Evolutionary conservation across 345 rosid genomes (phyloP), one percentile per base, ranked within the genome.

Genomic region (Citrus sinensis): DNA sequence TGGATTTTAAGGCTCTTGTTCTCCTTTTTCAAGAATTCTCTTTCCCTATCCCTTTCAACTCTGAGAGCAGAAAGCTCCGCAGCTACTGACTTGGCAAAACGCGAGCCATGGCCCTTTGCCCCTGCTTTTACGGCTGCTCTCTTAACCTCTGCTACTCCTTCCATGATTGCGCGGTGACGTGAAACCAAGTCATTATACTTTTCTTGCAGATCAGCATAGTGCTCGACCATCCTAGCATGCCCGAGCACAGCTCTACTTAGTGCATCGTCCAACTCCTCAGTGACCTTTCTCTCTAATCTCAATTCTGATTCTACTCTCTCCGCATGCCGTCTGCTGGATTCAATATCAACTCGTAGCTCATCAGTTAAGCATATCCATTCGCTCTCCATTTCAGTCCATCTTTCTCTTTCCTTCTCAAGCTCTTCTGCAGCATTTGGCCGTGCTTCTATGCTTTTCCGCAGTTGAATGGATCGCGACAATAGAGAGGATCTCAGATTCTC

Each of bases 341-440:
- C 98, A 61, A 94, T 83, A 77, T 94, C 98, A 63, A 96, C 82
- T 79, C 98, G 88, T 81, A 96, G 90, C 65, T 92, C 98, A 51
- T 96, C 98, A 0, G 98, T 93, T 81, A 96, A 76, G 35, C 88
- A 92, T 71, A 96, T 96, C 99, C 99, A 96, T 19, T 94, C 93
- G 68, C 98, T 94, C 86, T 96, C 98, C 93, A 94, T 90, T 89
- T 96, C 98, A 80, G 90, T 94, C 98, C 95, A 90, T 83, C 89
- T 87, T 35, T 89, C 85, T 68, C 94, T 90, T 84, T 96, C 98
- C 71, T 61, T 87, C 88, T 92, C 98, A 1, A 90, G 83, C 76
- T 92, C 95, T 66, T 90, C 91, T 32, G 79, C 89, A 30, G 82
- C 81, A 67, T 71, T 84, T 49, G 83, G 78, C 10, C 70, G 67